A percentile compares a stretch with the other conserved stretches of the same genome.
Conservation (phyloP, 345 rosid species). For the Linum lewisii region DNA sequence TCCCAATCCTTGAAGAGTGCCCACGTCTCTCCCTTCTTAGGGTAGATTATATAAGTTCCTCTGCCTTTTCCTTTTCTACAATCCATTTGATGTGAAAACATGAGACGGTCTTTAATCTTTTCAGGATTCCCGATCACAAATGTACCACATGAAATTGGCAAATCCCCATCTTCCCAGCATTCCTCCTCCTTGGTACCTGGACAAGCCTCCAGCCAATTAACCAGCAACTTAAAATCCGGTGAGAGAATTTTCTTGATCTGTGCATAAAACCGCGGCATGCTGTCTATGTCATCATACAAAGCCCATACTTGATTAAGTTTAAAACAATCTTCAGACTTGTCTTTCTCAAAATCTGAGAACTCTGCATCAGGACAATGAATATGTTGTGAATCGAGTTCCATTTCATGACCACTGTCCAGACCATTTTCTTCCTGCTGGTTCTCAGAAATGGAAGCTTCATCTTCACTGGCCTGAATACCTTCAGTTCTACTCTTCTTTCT, state of each 20-base stretch:
- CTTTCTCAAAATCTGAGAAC: slow-evolving; percentile 54
- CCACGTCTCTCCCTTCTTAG: slow-evolving; percentile 77
- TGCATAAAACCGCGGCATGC: slow-evolving; percentile 84
- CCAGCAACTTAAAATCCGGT: slow-evolving; percentile 46
- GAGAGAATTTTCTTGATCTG: slow-evolving; percentile 40
- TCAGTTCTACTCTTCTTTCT: slow-evolving; percentile 18
- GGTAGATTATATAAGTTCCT: slow-evolving; percentile 36
- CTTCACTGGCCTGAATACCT: slow-evolving; percentile 19
- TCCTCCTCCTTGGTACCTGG: slow-evolving; percentile 27
- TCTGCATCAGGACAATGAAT: slow-evolving; percentile 54
- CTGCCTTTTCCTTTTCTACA: slow-evolving; percentile 10
- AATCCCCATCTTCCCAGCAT: slow-evolving; percentile 28
- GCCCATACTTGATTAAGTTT: slow-evolving; percentile 75
- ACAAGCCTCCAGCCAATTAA: slow-evolving; percentile 71
- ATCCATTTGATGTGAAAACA: slow-evolving; percentile 59
- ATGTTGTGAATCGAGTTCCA: slow-evolving; percentile 13
- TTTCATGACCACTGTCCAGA: slow-evolving; percentile 13
- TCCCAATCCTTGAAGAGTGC: slow-evolving; percentile 76
- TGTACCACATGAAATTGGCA: slow-evolving; percentile 68
- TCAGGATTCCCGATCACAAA: slow-evolving; percentile 30
- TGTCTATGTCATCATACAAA: slow-evolving; percentile 56
- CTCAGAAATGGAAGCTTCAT: slow-evolving; percentile 12
- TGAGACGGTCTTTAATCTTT: slow-evolving; percentile 29
- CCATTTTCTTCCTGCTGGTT: slow-evolving; percentile 2
- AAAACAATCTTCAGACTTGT: slow-evolving; percentile 37